A percentile compares a stretch with the other conserved stretches of the same genome.
Evolutionary conservation across 2,329 filamentous ascomycete species (phyloP).

Genomic region (Apiospora arundinis): DNA sequence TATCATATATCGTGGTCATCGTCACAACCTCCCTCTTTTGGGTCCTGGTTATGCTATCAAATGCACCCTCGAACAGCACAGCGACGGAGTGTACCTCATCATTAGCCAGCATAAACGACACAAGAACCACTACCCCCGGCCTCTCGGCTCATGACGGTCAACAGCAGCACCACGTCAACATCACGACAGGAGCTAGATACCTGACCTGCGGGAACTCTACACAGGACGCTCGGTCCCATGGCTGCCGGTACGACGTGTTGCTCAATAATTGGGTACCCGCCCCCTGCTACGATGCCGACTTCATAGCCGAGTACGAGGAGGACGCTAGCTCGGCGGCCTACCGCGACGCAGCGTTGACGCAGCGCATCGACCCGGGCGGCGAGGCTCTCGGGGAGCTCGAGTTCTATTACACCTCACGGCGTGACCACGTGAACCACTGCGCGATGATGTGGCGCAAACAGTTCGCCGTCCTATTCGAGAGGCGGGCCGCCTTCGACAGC

Average conservation of each 20-base stretch:
- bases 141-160: constrained; percentile 18
- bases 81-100: not conserved
- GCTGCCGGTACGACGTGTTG: constrained; percentile 35
- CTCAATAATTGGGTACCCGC: constrained; percentile 36
- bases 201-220: constrained; percentile 31
- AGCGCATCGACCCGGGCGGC: constrained; percentile 24
- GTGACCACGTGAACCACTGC: constrained; percentile 21
- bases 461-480: constrained; percentile 13
- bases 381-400: constrained; percentile 1
- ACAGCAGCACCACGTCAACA: constrained; percentile 30
- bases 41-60: constrained; percentile 29
- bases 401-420: constrained; percentile 19
- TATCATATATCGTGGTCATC: constrained; percentile 28
- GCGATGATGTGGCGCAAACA: constrained; percentile 19
- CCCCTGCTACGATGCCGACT: constrained; percentile 32
- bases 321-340: constrained; percentile 35
- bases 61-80: constrained; percentile 19
- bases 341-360: constrained; percentile 33
- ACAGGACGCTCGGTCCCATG: constrained; percentile 27
- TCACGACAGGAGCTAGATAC: not conserved
- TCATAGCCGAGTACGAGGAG: constrained; percentile 35
- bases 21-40: constrained; percentile 34
- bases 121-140: not conserved
- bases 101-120: not conserved
- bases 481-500: constrained; percentile 28